These are phyloP conservation scores for Talaromyces sp. DNA, from an alignment of 2,329 filamentous ascomycete genomes.

Conservation along the genomic window DNA sequence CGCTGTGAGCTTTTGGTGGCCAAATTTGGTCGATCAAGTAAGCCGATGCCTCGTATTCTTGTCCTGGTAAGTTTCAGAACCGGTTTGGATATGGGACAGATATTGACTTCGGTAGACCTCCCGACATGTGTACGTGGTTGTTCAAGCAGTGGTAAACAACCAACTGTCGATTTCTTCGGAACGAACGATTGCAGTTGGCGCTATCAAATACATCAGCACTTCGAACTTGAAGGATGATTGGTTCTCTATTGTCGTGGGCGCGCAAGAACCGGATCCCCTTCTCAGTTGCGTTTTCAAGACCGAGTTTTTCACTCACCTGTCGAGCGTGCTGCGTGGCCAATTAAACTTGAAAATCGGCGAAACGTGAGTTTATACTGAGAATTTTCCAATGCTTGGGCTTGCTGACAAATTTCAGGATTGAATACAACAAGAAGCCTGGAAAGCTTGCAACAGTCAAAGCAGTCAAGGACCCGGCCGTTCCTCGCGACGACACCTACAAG, in stretches of 20 bases:
- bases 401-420: conserved; percentile 50
- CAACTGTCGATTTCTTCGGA: conserved; percentile 78
- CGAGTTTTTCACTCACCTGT: conserved; percentile 90
- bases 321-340: conserved; percentile 69
- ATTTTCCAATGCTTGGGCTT: not conserved
- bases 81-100: not conserved
- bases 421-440: conserved; percentile 96
- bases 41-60: conserved; percentile 77
- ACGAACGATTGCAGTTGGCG: conserved; percentile 71
- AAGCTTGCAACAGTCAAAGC: conserved; percentile 87
- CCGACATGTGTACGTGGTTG: conserved; percentile 82
- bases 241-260: conserved; percentile 90
- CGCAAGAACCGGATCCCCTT: conserved; percentile 89
- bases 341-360: conserved; percentile 79
- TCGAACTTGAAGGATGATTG: conserved; percentile 88
- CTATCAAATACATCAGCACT: conserved; percentile 79
- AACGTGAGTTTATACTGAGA: conserved; percentile 36
- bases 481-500: conserved; percentile 80
- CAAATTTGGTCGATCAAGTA: conserved; percentile 94
- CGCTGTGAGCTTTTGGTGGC: conserved; percentile 84
- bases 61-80: conserved; percentile 51
- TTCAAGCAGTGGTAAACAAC: conserved; percentile 74
- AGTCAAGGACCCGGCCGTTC: conserved; percentile 73
- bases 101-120: conserved; percentile 50
- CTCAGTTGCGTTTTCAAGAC: conserved; percentile 94